A percentile compares a stretch with the other conserved stretches of the same genome.
phyloP scores from a whole-genome alignment of 768 basidiomycete species.

The Sporobolomyces roseus region DNA sequence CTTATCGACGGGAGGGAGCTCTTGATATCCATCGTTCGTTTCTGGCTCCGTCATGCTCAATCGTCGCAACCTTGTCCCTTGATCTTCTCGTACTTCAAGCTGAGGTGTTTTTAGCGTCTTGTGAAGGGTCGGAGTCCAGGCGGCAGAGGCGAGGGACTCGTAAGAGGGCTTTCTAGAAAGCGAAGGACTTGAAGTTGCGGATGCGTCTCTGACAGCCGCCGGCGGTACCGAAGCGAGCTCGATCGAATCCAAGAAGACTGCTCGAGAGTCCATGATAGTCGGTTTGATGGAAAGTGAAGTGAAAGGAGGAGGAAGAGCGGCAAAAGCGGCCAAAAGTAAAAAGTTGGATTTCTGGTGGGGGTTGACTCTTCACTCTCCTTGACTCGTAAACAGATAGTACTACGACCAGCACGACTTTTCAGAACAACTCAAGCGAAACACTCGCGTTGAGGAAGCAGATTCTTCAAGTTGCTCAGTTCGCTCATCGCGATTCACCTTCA shows the following conservation, averaged over 20 bases:
- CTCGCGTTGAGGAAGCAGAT: too few species aligned
- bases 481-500: background rate
- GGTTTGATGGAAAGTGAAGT: too few species aligned
- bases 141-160: background rate
- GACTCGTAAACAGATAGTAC: too few species aligned
- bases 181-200: background rate
- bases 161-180: slow-evolving; percentile 5
- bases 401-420: too few species aligned
- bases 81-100: background rate
- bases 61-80: slow-evolving; percentile 8
- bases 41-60: slow-evolving; percentile 20
- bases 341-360: too few species aligned
- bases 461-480: too few species aligned
- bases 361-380: too few species aligned
- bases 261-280: background rate
- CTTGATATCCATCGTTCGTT: background rate
- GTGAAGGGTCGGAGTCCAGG: slow-evolving; percentile 1
- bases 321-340: too few species aligned
- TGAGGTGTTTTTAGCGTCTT: background rate
- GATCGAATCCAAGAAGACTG: slow-evolving; percentile 4
- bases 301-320: too few species aligned
- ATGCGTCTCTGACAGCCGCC: background rate
- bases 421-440: too few species aligned
- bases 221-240: slow-evolving; percentile 14
- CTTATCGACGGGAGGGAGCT: slow-evolving; percentile 15